These are phyloP conservation scores for Aureobasidium sp. DNA, from an alignment of 2,329 filamentous ascomycete genomes.

Conservation along the genomic window DNA sequence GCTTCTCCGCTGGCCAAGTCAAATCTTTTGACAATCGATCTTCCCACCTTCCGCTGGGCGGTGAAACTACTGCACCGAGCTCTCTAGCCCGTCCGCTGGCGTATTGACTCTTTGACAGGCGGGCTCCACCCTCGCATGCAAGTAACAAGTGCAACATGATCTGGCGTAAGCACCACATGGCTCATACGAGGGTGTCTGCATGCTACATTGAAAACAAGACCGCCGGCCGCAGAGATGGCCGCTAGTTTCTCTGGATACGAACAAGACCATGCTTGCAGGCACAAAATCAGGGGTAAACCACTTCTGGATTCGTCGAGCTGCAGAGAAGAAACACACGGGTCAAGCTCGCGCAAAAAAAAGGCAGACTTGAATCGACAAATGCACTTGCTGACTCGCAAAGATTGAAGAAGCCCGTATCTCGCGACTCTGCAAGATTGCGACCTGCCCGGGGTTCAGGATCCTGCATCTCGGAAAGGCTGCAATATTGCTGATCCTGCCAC, in stretches of 20 bases:
- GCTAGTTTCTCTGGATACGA: neutral
- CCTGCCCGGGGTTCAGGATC: neutral
- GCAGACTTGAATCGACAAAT: neutral
- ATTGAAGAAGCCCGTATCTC: neutral
- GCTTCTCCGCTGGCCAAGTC: neutral
- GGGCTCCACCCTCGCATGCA: neutral
- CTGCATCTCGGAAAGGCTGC: neutral
- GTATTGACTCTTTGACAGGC: constrained; percentile 5
- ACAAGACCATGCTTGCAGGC: neutral
- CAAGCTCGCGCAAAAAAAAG: neutral
- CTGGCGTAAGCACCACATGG: neutral
- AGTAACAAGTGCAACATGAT: neutral
- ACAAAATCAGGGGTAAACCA: neutral
- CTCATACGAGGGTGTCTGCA: constrained; percentile 1
- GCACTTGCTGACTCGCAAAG: neutral
- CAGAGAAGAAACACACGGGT: neutral
- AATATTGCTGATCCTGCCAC: neutral
- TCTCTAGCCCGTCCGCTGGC: neutral
- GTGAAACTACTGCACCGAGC: constrained; percentile 14
- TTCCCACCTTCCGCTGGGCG: constrained; percentile 2
- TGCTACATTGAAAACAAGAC: neutral
- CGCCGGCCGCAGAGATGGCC: neutral
- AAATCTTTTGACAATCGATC: neutral
- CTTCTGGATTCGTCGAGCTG: neutral
- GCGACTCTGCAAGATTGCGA: neutral